Evolutionary conservation across 257 asterid genomes (phyloP).

Genomic region (Capsicum chinense): DNA sequence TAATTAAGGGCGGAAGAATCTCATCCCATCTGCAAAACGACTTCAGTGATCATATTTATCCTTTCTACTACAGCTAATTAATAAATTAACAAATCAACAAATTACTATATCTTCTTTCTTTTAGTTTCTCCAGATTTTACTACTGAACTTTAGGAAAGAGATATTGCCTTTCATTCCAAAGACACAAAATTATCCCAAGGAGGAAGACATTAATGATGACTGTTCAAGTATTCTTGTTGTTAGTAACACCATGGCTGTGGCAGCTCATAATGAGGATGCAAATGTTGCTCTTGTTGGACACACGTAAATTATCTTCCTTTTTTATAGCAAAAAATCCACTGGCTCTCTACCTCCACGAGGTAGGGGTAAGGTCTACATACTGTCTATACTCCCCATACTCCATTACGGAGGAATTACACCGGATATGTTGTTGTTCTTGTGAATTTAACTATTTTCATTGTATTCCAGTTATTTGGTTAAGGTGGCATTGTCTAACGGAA

Average conservation of each 20-base stretch:
- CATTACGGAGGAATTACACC: not conserved
- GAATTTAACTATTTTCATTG: not conserved
- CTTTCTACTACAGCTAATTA: not conserved
- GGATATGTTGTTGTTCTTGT: too few relatives aligned
- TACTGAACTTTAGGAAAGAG: conserved; percentile 86
- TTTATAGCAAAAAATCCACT: not conserved
- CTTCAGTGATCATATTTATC: not conserved
- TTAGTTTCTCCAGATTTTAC: conserved; percentile 58
- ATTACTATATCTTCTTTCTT: not conserved
- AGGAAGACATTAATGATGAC: conserved; percentile 52
- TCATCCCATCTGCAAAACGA: not conserved
- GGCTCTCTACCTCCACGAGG: too few relatives aligned
- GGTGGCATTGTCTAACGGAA: conserved; percentile 55
- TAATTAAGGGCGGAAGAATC: not conserved
- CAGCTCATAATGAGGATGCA: conserved; percentile 94
- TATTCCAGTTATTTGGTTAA: conserved; percentile 67
- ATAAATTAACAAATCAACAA: too few relatives aligned
- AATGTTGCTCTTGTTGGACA: conserved; percentile 85
- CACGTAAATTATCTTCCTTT: conserved; percentile 46
- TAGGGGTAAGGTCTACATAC: too few relatives aligned
- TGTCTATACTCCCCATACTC: too few relatives aligned
- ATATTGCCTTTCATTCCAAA: conserved; percentile 66
- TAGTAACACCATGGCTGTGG: conserved; percentile 70
- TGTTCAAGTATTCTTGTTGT: conserved; percentile 85
- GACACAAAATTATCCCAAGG: conserved; percentile 33